Percentiles rank a stretch among this genome's conserved stretches.
Conservation (phyloP, 345 rosid species). For the Syzygium grande region DNA sequence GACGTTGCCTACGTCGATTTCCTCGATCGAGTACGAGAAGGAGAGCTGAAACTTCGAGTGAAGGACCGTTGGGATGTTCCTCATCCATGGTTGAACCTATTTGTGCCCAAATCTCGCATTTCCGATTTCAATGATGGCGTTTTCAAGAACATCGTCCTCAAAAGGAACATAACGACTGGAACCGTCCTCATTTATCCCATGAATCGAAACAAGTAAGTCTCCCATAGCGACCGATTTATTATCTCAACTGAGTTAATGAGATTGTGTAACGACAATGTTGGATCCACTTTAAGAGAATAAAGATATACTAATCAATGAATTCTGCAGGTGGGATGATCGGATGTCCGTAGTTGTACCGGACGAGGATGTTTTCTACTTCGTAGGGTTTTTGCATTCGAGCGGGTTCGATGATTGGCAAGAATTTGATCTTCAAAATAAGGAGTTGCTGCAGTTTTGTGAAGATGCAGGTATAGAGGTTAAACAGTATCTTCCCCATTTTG, state of each 20-base stretch:
- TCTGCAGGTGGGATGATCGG: slow-evolving; percentile 69
- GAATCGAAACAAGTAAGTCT: slow-evolving; percentile 58
- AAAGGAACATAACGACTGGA: slow-evolving; percentile 54
- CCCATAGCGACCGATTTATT: not conserved
- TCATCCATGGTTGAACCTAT: slow-evolving; percentile 92
- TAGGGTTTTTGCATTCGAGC: slow-evolving; percentile 70
- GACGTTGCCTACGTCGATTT: slow-evolving; percentile 38
- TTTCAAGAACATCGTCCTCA: slow-evolving; percentile 54
- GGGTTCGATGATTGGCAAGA: slow-evolving; percentile 43
- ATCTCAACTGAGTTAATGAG: not conserved
- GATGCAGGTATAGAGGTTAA: slow-evolving; percentile 39
- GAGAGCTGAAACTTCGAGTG: slow-evolving; percentile 49
- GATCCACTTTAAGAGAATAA: not conserved
- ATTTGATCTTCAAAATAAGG: slow-evolving; percentile 47
- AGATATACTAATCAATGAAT: not conserved
- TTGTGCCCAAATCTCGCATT: slow-evolving; percentile 73
- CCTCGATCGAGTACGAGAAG: slow-evolving; percentile 65
- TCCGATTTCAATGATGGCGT: slow-evolving; percentile 54
- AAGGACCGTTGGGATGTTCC: slow-evolving; percentile 88
- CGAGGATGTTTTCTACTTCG: slow-evolving; percentile 71
- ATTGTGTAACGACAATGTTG: not conserved
- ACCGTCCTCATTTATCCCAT: slow-evolving; percentile 79
- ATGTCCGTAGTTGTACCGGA: slow-evolving; percentile 66
- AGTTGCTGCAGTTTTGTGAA: slow-evolving; percentile 46
- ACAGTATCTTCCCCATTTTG: slow-evolving; percentile 60